A percentile compares a stretch with the other conserved stretches of the same genome.
Evolutionary conservation across 1,139 yeast species (phyloP).

Genomic region (Debaryomyces subglobosus): DNA sequence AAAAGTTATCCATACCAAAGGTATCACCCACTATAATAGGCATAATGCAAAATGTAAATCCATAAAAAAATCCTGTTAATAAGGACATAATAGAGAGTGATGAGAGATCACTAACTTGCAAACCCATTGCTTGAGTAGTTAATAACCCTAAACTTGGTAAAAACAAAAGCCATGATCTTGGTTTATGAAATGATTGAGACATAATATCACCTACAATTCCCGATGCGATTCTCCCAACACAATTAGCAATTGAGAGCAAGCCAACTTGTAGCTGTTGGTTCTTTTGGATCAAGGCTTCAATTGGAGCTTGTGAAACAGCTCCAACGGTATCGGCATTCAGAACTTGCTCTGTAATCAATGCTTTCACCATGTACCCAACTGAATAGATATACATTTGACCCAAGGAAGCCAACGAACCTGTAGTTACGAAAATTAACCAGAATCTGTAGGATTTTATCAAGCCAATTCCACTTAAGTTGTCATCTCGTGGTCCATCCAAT

Average conservation of each 20-base stretch:
- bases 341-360: slow-evolving; percentile 38
- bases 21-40: slow-evolving; percentile 62
- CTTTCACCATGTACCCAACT: slow-evolving; percentile 61
- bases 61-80: slow-evolving; percentile 57
- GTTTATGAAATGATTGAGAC: slow-evolving; percentile 41
- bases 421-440: slow-evolving; percentile 50
- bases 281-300: slow-evolving; percentile 40
- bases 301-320: slow-evolving; percentile 18
- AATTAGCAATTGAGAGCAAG: slow-evolving; percentile 55
- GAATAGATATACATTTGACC: slow-evolving; percentile 69
- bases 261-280: slow-evolving; percentile 63
- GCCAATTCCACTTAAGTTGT: slow-evolving; percentile 21
- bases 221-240: slow-evolving; percentile 53
- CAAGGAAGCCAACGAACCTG: slow-evolving; percentile 56
- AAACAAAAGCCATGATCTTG: slow-evolving; percentile 50
- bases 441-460: slow-evolving; percentile 41
- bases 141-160: slow-evolving; percentile 48
- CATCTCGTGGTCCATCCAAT: background rate
- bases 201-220: slow-evolving; percentile 58
- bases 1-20: slow-evolving; percentile 57
- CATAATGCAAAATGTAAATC: slow-evolving; percentile 58
- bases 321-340: slow-evolving; percentile 12
- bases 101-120: slow-evolving; percentile 26
- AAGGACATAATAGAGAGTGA: slow-evolving; percentile 43
- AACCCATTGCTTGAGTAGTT: slow-evolving; percentile 47